Percentiles rank a stretch among this genome's conserved stretches.
Evolutionary conservation across 768 basidiomycete genomes (phyloP).

Genomic region (Russula lepida): DNA sequence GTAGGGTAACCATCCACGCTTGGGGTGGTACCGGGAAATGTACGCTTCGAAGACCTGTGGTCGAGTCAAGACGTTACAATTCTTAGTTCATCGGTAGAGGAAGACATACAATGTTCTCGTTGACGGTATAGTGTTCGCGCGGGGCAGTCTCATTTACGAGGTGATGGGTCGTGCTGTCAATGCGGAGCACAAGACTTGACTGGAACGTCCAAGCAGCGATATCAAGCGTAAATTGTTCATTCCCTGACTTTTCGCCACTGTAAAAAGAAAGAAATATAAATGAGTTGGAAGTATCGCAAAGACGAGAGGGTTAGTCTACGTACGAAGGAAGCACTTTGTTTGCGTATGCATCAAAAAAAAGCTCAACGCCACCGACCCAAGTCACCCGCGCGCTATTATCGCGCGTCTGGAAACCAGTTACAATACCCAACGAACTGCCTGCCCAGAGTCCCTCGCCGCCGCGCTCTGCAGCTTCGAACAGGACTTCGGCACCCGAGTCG

Average conservation of each 20-base stretch:
- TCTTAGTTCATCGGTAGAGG: neutral
- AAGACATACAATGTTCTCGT: constrained; percentile 66
- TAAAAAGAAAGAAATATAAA: neutral
- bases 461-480: constrained; percentile 65
- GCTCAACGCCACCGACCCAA: constrained; percentile 72
- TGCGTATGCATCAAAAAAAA: constrained; percentile 72
- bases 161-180: constrained; percentile 69
- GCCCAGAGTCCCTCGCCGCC: constrained; percentile 78
- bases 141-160: constrained; percentile 52
- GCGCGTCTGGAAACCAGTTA: constrained; percentile 82
- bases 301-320: constrained; percentile 26
- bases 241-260: constrained; percentile 61
- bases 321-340: constrained; percentile 53
- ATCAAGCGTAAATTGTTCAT: constrained; percentile 64
- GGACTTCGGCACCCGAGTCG: constrained; percentile 48
- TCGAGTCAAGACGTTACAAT: neutral
- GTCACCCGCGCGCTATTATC: constrained; percentile 69
- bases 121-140: constrained; percentile 73
- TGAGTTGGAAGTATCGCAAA: neutral
- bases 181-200: constrained; percentile 70
- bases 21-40: constrained; percentile 60
- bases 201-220: constrained; percentile 88
- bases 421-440: constrained; percentile 66
- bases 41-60: constrained; percentile 62
- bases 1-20: constrained; percentile 60